Conservation (phyloP, 1,284 basidiomycete species). For the Cutaneotrichosporon sp. region DNA sequence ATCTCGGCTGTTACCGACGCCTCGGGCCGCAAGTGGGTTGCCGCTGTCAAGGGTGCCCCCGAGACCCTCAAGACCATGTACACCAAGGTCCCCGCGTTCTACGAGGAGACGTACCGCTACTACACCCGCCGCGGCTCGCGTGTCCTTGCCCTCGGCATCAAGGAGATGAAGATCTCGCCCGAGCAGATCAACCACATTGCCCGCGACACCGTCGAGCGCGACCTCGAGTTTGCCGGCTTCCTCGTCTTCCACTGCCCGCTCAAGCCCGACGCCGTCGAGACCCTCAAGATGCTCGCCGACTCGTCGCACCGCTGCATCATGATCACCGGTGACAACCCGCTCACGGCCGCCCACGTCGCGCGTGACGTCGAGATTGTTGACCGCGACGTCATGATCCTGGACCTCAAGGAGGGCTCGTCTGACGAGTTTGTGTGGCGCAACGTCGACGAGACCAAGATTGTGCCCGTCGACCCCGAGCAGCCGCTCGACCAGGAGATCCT, state of each 20-base stretch:
- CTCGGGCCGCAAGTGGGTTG: conserved; percentile 49
- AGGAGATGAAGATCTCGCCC: conserved; percentile 70
- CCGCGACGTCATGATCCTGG: conserved; percentile 85
- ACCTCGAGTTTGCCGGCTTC: conserved; percentile 82
- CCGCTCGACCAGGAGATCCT: conserved; percentile 77
- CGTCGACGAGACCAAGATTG: conserved; percentile 84
- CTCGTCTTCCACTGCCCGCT: conserved; percentile 95
- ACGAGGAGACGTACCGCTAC: conserved; percentile 91
- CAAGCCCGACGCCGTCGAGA: conserved; percentile 85
- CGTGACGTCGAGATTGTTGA: conserved; percentile 94
- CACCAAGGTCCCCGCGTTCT: conserved; percentile 66
- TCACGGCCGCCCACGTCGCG: conserved; percentile 92
- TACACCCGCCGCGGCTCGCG: conserved; percentile 88
- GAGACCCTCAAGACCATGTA: conserved; percentile 92
- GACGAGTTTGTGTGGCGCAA: conserved; percentile 85
- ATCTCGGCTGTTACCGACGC: conserved; percentile 65
- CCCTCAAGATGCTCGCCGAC: conserved; percentile 87
- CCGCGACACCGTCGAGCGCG: conserved; percentile 74
- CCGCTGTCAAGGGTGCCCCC: conserved; percentile 88
- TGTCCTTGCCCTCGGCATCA: conserved; percentile 84
- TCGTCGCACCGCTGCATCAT: conserved; percentile 96
- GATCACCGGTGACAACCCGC: conserved; percentile 96
- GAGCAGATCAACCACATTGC: conserved; percentile 81
- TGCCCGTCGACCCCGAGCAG: conserved; percentile 73
- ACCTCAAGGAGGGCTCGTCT: conserved; percentile 76